phyloP scores from a whole-genome alignment of 176 grass and related monocot genomes.

The Thinopyrum elongatum region DNA sequence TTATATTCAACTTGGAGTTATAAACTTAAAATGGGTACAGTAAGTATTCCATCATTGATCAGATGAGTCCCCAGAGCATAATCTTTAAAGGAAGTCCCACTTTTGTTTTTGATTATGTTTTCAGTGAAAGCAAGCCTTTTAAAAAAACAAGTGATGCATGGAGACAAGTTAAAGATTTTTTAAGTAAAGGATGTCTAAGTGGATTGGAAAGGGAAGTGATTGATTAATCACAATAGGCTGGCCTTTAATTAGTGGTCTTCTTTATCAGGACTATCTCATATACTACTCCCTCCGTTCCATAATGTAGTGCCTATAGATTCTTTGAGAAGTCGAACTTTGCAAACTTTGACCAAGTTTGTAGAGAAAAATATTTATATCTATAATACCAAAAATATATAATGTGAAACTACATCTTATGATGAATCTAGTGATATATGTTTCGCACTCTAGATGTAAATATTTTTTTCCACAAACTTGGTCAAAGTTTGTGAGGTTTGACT shows the following conservation, averaged over 20 bases:
- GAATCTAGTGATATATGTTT: too few relatives aligned
- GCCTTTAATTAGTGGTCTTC: neutral
- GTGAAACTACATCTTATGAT: too few relatives aligned
- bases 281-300: neutral
- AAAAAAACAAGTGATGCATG: neutral
- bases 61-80: neutral
- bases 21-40: too few relatives aligned
- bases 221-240: too few relatives aligned
- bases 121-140: neutral
- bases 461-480: too few relatives aligned
- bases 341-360: too few relatives aligned
- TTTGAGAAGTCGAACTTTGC: too few relatives aligned
- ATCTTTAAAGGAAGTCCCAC: neutral
- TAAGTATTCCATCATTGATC: neutral
- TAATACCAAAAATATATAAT: too few relatives aligned
- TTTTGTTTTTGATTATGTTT: constrained; percentile 2
- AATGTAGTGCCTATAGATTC: too few relatives aligned
- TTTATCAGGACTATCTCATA: neutral
- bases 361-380: too few relatives aligned
- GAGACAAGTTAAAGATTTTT: neutral
- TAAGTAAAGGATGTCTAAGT: neutral
- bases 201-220: neutral
- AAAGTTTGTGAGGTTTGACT: too few relatives aligned
- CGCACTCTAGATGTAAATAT: too few relatives aligned
- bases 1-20: neutral